Conservation (phyloP, 2,329 filamentous ascomycete genomes). For the Alternaria brassicicola region DNA sequence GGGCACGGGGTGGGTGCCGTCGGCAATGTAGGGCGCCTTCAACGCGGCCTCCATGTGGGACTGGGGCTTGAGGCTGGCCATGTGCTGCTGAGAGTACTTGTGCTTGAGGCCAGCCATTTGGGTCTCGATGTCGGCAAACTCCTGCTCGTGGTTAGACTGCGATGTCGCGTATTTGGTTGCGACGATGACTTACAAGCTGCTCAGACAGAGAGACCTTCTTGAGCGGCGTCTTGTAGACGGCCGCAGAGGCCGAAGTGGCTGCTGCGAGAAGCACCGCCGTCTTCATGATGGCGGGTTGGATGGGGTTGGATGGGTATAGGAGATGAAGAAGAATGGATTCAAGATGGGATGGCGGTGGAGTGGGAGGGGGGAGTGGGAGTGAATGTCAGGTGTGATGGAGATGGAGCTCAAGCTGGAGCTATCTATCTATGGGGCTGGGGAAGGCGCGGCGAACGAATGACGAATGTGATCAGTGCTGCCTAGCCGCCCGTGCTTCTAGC, state of each 20-base stretch:
- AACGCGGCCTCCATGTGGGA: constrained; percentile 77
- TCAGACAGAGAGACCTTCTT: constrained; percentile 93
- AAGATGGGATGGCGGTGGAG: constrained; percentile 11
- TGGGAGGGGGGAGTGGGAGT: constrained; percentile 13
- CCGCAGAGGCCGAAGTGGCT: constrained; percentile 80
- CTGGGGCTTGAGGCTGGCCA: constrained; percentile 79
- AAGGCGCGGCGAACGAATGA: constrained; percentile 14
- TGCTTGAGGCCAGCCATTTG: constrained; percentile 85
- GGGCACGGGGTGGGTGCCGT: constrained; percentile 78
- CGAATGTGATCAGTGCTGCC: constrained; percentile 12
- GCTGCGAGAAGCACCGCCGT: constrained; percentile 77
- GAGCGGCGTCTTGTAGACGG: constrained; percentile 94
- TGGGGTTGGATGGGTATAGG: constrained; percentile 2
- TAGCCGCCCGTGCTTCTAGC: constrained; percentile 9
- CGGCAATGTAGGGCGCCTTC: constrained; percentile 70
- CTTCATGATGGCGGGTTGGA: constrained; percentile 70
- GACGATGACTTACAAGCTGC: constrained; percentile 74
- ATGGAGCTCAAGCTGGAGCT: constrained; percentile 21
- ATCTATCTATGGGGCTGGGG: constrained; percentile 19
- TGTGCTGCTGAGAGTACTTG: constrained; percentile 71
- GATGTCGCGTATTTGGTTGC: constrained; percentile 8
- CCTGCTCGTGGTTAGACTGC: constrained; percentile 55
- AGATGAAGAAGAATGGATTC: constrained; percentile 11
- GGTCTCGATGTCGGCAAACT: constrained; percentile 76
- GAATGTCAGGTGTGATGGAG: constrained; percentile 2